These are phyloP conservation scores for Cercospora beticola DNA, from an alignment of 2,329 filamentous ascomycete genomes.

Conservation along the genomic window DNA sequence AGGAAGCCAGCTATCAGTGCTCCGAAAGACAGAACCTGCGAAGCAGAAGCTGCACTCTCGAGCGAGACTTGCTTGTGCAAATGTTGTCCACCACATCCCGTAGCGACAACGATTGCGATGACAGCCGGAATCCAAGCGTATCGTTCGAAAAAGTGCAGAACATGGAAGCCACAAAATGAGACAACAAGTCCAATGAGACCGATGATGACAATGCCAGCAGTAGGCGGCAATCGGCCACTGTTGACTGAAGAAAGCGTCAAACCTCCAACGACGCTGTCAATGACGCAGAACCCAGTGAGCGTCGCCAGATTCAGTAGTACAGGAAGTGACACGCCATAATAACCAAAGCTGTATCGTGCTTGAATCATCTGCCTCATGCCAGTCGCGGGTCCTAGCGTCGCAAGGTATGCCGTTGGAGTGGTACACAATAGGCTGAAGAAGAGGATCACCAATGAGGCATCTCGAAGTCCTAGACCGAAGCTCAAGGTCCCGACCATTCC, in stretches of 20 bases:
- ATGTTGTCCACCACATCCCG: constrained; percentile 43
- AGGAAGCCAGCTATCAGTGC: constrained; percentile 61
- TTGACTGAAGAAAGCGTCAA: constrained; percentile 56
- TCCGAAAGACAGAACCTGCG: constrained; percentile 48
- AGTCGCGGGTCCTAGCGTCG: constrained; percentile 60
- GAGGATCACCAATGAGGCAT: constrained; percentile 59
- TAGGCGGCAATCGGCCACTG: constrained; percentile 49
- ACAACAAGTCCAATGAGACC: constrained; percentile 58
- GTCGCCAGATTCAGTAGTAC: constrained; percentile 64
- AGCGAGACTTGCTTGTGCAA: constrained; percentile 48
- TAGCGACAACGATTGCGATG: constrained; percentile 43
- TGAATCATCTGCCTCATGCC: constrained; percentile 67
- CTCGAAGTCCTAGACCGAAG: constrained; percentile 57
- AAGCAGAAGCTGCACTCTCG: constrained; percentile 44
- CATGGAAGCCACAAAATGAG: constrained; percentile 59
- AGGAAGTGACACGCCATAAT: constrained; percentile 58
- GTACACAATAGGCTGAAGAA: constrained; percentile 62
- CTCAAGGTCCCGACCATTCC: constrained; percentile 61
- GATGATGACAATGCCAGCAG: constrained; percentile 62
- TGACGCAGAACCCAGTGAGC: constrained; percentile 62
- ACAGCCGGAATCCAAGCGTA: constrained; percentile 46
- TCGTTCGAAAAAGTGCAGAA: constrained; percentile 48
- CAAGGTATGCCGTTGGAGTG: constrained; percentile 56
- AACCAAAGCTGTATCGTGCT: constrained; percentile 61
- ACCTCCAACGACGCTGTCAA: constrained; percentile 62